A percentile compares a stretch with the other conserved stretches of the same genome.
Conservation (phyloP, 257 asterid genomes). For the Striga asiatica region DNA sequence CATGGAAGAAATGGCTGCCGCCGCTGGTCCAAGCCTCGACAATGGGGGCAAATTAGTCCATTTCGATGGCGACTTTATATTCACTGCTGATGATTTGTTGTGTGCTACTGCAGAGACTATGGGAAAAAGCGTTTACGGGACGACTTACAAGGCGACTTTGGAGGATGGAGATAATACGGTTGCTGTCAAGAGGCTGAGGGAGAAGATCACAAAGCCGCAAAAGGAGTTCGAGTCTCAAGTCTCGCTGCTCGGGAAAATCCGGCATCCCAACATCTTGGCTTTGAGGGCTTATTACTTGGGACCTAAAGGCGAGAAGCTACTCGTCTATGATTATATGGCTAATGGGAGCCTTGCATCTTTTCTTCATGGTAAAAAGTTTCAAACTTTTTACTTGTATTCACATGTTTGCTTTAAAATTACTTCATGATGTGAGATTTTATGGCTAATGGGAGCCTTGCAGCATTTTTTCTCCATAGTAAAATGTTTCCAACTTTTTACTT, state of each 20-base stretch:
- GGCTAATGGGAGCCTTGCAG: conserved; percentile 79
- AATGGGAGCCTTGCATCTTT: conserved; percentile 91
- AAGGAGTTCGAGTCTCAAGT: conserved; percentile 81
- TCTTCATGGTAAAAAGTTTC: conserved; percentile 73
- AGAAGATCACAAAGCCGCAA: conserved; percentile 73
- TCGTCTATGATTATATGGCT: conserved; percentile 75
- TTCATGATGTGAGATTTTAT: conserved; percentile 30
- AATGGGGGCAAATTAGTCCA: conserved; percentile 92
- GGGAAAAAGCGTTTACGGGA: conserved; percentile 85
- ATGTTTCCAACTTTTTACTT: neutral
- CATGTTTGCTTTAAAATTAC: neutral
- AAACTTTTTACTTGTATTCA: neutral
- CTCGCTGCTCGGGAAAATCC: conserved; percentile 64
- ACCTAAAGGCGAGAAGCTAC: conserved; percentile 98
- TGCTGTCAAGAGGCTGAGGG: conserved; percentile 81
- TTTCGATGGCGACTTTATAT: conserved; percentile 80
- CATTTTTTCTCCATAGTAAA: conserved; percentile 78
- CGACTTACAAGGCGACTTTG: conserved; percentile 83
- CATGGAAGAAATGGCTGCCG: conserved; percentile 14
- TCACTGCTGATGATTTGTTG: conserved; percentile 76
- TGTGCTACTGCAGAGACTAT: conserved; percentile 94
- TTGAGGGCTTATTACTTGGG: conserved; percentile 87
- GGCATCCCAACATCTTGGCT: conserved; percentile 63
- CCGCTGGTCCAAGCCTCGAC: conserved; percentile 36
- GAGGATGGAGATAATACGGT: conserved; percentile 63